phyloP scores from a whole-genome alignment of 257 asterid species.

The Striga asiatica region DNA sequence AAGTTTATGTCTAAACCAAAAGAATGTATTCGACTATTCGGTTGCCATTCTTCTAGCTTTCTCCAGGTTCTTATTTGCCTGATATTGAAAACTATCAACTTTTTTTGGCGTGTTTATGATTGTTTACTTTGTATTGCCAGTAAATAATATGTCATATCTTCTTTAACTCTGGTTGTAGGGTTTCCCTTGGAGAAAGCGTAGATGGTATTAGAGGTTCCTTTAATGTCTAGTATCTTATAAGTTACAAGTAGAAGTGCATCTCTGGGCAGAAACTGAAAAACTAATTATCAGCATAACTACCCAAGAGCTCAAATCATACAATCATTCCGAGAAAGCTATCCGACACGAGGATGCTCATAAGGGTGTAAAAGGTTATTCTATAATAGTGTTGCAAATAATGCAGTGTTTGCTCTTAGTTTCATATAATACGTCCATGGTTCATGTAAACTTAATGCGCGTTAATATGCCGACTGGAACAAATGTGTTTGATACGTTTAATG shows the following conservation, averaged over 20 bases:
- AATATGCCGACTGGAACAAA: not conserved
- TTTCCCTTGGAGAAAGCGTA: constrained; percentile 83
- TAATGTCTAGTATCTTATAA: constrained; percentile 12
- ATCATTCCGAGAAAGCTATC: not conserved
- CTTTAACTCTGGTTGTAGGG: constrained; percentile 34
- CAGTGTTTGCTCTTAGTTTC: not conserved
- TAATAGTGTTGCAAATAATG: not conserved
- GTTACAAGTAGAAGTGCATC: not conserved
- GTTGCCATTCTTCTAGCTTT: too few species aligned
- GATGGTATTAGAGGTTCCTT: constrained; percentile 68
- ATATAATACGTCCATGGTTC: not conserved
- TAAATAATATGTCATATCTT: not conserved
- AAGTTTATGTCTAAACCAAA: too few species aligned
- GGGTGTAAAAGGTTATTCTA: not conserved
- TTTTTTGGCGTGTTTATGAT: not conserved
- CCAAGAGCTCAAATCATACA: not conserved
- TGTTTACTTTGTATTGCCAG: constrained; percentile 3
- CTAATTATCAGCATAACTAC: not conserved
- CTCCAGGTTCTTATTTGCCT: too few species aligned
- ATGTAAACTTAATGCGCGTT: not conserved
- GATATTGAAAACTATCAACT: too few species aligned
- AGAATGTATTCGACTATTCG: too few species aligned
- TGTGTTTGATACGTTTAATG: not conserved
- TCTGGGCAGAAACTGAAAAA: not conserved
- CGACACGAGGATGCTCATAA: not conserved